These are phyloP conservation scores for Suillus brevipes DNA, from an alignment of 768 basidiomycete genomes.

Conservation along the genomic window DNA sequence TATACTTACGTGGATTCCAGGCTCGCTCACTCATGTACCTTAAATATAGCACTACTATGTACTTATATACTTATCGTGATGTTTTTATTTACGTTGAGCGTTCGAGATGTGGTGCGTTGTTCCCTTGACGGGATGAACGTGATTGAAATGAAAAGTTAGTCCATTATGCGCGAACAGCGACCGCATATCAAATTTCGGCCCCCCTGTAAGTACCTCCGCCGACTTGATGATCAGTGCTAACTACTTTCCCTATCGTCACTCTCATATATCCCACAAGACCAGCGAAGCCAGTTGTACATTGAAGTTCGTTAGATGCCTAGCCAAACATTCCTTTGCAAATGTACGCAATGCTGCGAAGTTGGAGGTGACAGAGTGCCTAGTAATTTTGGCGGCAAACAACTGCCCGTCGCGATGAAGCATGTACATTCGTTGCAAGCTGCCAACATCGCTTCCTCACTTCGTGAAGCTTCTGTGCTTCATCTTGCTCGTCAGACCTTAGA, in stretches of 20 bases:
- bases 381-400: not conserved
- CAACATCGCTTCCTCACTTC: not conserved
- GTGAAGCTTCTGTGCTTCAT: not conserved
- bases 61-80: too few relatives aligned
- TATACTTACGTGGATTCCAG: too few relatives aligned
- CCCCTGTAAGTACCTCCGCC: not conserved
- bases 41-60: not conserved
- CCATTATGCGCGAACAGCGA: too few relatives aligned
- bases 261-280: not conserved
- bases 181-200: too few relatives aligned
- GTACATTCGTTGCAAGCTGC: not conserved
- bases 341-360: not conserved
- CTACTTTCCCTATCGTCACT: too few relatives aligned
- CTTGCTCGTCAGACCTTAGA: not conserved
- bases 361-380: not conserved
- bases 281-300: not conserved
- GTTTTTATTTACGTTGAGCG: too few relatives aligned
- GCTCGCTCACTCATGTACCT: too few relatives aligned
- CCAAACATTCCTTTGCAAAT: not conserved
- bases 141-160: too few relatives aligned
- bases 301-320: not conserved
- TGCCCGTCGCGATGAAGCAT: not conserved
- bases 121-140: too few relatives aligned
- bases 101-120: too few relatives aligned
- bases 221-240: not conserved